These are phyloP conservation scores for Prunus kanzakura DNA, from an alignment of 306 rosid species.

Conservation along the genomic window DNA sequence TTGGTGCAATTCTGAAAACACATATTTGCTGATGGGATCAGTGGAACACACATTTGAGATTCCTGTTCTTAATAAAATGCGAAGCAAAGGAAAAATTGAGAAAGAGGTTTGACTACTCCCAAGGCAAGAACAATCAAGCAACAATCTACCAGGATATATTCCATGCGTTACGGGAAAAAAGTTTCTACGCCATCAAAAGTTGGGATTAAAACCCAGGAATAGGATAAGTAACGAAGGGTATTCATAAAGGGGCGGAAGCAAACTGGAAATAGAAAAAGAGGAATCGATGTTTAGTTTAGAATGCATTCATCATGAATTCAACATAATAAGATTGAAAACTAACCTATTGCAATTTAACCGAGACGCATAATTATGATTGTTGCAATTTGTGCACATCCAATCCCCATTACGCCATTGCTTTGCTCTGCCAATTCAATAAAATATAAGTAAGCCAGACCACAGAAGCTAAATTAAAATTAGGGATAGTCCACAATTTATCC, in stretches of 20 bases:
- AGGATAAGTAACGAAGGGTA: constrained; percentile 1
- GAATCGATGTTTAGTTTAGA: background rate
- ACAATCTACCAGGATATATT: background rate
- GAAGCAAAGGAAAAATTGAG: background rate
- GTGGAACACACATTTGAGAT: background rate
- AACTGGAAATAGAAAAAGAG: background rate
- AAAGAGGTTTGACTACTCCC: background rate
- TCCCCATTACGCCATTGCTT: constrained; percentile 97
- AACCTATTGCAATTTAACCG: constrained; percentile 87
- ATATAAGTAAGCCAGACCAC: background rate
- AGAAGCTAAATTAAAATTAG: background rate
- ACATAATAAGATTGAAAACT: constrained; percentile 11
- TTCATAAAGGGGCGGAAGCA: too few species aligned
- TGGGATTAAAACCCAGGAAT: background rate
- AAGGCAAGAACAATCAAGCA: background rate
- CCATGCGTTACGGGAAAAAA: background rate
- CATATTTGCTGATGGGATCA: background rate
- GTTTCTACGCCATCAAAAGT: background rate
- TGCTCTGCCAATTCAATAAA: constrained; percentile 55
- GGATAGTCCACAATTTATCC: background rate
- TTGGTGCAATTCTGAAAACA: background rate
- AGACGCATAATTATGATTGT: constrained; percentile 95
- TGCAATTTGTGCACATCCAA: constrained; percentile 97
- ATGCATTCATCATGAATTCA: background rate
- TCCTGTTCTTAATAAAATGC: background rate